These are phyloP conservation scores for Pestalotiopsis sp. DNA, from an alignment of 2,329 filamentous ascomycete genomes.

Conservation along the genomic window DNA sequence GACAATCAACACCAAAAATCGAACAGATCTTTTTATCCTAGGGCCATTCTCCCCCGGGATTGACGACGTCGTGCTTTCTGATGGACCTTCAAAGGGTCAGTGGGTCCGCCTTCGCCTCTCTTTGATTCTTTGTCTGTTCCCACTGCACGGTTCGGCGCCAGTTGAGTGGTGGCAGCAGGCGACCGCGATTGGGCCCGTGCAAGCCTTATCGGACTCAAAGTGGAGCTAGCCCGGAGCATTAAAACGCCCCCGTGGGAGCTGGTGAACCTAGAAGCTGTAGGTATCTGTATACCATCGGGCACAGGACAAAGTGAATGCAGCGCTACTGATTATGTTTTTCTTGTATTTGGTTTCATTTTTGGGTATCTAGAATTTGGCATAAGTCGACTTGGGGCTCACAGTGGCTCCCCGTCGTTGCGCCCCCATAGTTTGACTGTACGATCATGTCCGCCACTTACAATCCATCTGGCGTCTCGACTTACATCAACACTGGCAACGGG, in stretches of 20 bases:
- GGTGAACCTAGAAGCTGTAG: no score
- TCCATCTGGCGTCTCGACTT: slow-evolving; percentile 84
- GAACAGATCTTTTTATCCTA: not conserved
- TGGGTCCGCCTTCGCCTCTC: not conserved
- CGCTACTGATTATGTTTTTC: not conserved
- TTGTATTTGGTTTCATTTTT: not conserved
- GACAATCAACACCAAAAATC: not conserved
- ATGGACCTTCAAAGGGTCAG: not conserved
- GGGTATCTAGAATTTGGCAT: not conserved
- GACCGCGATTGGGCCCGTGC: not conserved
- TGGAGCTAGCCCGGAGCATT: not conserved
- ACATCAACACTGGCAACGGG: slow-evolving; percentile 92
- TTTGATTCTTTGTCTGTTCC: not conserved
- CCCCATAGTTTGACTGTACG: slow-evolving; percentile 96
- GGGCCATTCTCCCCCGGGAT: not conserved
- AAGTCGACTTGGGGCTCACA: slow-evolving; percentile 32
- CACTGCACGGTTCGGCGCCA: not conserved
- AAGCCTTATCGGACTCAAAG: not conserved
- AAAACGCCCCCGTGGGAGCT: no score
- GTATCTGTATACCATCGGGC: no score
- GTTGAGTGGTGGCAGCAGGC: not conserved
- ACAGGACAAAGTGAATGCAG: not conserved
- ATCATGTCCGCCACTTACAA: slow-evolving; percentile 92
- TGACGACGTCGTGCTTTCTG: not conserved
- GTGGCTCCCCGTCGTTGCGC: slow-evolving; percentile 70